phyloP scores from a whole-genome alignment of 495 filamentous ascomycete species.

The Elaphomyces granulatus region DNA sequence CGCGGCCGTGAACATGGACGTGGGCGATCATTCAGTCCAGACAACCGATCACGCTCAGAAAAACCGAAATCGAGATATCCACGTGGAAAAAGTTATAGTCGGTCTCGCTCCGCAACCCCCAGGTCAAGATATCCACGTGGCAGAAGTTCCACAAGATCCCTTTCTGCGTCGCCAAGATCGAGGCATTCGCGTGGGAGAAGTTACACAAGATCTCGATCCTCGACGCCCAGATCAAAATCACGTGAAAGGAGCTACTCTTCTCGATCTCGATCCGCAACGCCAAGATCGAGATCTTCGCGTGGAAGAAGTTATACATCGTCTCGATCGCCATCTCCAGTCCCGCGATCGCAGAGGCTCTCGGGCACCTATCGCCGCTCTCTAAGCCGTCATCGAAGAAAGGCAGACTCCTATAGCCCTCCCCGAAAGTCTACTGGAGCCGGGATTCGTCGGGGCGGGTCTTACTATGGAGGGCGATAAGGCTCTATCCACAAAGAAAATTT shows the following conservation, averaged over 20 bases:
- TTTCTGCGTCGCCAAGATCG: no score
- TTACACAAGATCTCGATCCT: neutral
- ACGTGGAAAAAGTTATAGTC: neutral
- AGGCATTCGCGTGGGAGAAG: neutral
- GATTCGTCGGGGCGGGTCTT: neutral
- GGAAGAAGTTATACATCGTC: conserved; percentile 13
- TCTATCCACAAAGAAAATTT: no score
- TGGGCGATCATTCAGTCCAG: neutral
- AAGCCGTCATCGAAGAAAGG: neutral
- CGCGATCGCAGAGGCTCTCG: conserved; percentile 1
- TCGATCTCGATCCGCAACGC: neutral
- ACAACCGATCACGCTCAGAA: neutral
- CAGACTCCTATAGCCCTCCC: neutral
- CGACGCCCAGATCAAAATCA: conserved; percentile 5
- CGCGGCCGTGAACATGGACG: neutral
- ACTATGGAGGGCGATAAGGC: neutral
- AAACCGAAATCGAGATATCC: neutral
- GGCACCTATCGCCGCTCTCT: conserved; percentile 1
- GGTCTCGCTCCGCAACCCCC: neutral
- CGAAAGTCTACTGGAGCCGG: neutral
- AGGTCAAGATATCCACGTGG: neutral
- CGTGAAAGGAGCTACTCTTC: conserved; percentile 15
- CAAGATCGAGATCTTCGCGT: conserved; percentile 10
- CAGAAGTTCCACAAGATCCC: neutral
- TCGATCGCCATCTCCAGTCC: neutral